A percentile compares a stretch with the other conserved stretches of the same genome.
Evolutionary conservation across 768 basidiomycete genomes (phyloP).

Genomic region (Daedaleopsis nitida): DNA sequence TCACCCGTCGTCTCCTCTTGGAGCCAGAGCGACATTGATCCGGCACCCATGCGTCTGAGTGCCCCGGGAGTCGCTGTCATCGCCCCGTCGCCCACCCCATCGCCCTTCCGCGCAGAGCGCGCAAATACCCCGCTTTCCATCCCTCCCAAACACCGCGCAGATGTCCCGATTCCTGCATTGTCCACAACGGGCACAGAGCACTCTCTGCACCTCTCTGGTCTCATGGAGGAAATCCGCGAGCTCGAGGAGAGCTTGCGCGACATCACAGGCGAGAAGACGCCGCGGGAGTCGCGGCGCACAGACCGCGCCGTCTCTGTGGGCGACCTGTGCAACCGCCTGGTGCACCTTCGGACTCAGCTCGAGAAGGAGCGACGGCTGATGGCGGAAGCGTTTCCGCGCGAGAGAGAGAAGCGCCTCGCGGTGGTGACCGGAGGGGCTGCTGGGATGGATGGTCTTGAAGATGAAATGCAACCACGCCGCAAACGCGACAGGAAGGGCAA

Average conservation of each 20-base stretch:
- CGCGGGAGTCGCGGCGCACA: background rate
- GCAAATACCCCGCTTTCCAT: background rate
- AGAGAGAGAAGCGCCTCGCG: background rate
- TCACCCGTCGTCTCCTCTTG: background rate
- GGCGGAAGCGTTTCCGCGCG: conserved; percentile 6
- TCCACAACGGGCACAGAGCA: conserved; percentile 13
- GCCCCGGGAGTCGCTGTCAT: background rate
- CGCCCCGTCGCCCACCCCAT: background rate
- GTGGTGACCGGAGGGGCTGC: background rate
- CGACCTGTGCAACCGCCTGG: conserved; percentile 2
- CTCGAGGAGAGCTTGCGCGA: conserved; percentile 11
- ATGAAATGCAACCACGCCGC: too few species aligned
- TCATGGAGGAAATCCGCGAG: conserved; percentile 7
- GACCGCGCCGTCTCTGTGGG: background rate
- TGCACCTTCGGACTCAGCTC: conserved; percentile 3
- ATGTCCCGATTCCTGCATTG: conserved; percentile 13
- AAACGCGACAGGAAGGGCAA: too few species aligned
- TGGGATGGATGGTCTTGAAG: background rate
- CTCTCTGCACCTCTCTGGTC: conserved; percentile 8
- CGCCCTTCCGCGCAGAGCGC: background rate
- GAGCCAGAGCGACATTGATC: background rate
- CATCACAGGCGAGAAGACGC: background rate
- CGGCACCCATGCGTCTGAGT: too few species aligned
- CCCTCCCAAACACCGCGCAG: conserved; percentile 10
- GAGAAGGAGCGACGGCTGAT: conserved; percentile 7